Percentiles rank a stretch among this genome's conserved stretches.
These are phyloP conservation scores for Lumnitzera racemosa DNA, from an alignment of 345 rosid genomes.

Conservation along the genomic window DNA sequence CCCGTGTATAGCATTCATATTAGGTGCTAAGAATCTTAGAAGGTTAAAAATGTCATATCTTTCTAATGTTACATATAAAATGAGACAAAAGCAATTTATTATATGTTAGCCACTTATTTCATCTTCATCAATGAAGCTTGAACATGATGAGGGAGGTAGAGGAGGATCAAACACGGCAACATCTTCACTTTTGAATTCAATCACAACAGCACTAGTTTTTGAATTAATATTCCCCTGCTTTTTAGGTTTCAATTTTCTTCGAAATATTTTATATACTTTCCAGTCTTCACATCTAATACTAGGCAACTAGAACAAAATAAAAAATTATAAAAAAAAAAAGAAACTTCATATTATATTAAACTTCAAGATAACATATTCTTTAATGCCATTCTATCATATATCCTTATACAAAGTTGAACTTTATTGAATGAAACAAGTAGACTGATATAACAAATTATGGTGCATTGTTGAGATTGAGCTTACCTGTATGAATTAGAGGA, in stretches of 20 bases:
- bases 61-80: too few species aligned
- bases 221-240: conserved; percentile 5
- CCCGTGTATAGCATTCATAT: too few species aligned
- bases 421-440: too few species aligned
- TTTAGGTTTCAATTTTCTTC: conserved; percentile 37
- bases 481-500: conserved; percentile 20
- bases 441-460: too few species aligned
- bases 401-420: background rate
- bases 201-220: conserved; percentile 9
- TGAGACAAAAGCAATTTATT: too few species aligned
- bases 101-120: conserved; percentile 17
- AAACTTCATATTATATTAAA: background rate
- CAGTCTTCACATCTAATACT: conserved; percentile 36
- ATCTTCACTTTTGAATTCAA: conserved; percentile 29
- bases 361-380: background rate
- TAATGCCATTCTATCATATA: background rate
- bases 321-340: background rate
- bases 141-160: conserved; percentile 55
- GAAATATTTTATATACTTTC: conserved; percentile 54
- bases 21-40: too few species aligned
- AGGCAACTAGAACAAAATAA: conserved; percentile 20
- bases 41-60: too few species aligned
- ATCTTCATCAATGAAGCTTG: conserved; percentile 33
- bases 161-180: conserved; percentile 24
- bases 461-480: too few species aligned